Evolutionary conservation across 441 rosid genomes (phyloP).

Genomic region (Jatropha multifida): DNA sequence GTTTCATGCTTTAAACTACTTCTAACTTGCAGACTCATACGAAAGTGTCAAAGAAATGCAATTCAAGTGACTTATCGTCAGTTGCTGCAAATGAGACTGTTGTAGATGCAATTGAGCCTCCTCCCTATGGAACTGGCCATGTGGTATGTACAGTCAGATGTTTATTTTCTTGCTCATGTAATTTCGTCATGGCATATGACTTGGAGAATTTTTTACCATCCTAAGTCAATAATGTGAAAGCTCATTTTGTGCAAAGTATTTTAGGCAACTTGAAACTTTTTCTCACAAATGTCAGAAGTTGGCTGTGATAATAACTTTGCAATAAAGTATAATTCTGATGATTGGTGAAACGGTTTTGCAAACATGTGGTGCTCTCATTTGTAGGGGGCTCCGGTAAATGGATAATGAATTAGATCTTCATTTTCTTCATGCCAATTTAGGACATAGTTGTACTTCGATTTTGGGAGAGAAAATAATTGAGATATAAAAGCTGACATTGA

Average conservation of each 20-base stretch:
- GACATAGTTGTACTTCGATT: background rate
- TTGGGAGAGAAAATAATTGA: background rate
- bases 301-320: background rate
- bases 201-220: background rate
- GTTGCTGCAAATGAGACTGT: conserved; percentile 44
- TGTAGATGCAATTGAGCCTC: conserved; percentile 49
- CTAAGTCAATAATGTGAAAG: background rate
- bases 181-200: background rate
- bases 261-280: background rate
- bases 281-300: background rate
- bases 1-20: conserved; percentile 17
- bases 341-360: background rate
- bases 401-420: background rate
- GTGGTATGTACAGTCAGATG: conserved; percentile 45
- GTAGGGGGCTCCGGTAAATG: background rate
- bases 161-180: background rate
- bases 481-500: background rate
- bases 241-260: background rate
- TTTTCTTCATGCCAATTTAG: background rate
- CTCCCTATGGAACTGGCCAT: conserved; percentile 65
- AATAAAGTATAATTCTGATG: background rate
- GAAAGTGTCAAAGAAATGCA: conserved; percentile 48
- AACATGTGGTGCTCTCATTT: background rate
- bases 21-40: conserved; percentile 66
- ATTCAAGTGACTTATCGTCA: conserved; percentile 22